These are phyloP conservation scores for Podospora appendiculata DNA, from an alignment of 495 filamentous ascomycete species.

Conservation along the genomic window DNA sequence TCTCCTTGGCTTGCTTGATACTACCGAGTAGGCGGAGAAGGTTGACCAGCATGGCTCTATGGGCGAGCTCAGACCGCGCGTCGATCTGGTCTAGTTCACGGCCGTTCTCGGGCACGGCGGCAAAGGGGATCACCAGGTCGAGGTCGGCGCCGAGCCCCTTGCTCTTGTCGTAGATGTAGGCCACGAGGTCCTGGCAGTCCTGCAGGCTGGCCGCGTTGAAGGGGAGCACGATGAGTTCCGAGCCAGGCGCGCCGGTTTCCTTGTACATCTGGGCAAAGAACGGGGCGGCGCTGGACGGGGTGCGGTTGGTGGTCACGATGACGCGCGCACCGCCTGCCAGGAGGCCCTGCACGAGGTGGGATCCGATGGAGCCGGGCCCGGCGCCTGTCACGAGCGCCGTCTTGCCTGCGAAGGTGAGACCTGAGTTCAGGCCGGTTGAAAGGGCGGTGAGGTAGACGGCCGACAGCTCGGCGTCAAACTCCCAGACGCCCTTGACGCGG, in stretches of 20 bases:
- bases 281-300: constrained; percentile 83
- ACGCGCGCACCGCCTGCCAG: constrained; percentile 90
- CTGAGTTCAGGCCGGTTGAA: constrained; percentile 48
- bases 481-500: not conserved
- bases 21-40: constrained; percentile 74
- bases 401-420: constrained; percentile 86
- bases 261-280: constrained; percentile 94
- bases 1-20: constrained; percentile 74
- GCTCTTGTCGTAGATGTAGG: constrained; percentile 65
- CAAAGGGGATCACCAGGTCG: constrained; percentile 86
- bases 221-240: constrained; percentile 84
- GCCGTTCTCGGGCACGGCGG: constrained; percentile 85
- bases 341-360: constrained; percentile 80
- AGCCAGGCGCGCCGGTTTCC: constrained; percentile 75
- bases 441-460: constrained; percentile 75
- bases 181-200: constrained; percentile 77
- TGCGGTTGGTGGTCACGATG: constrained; percentile 81
- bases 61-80: constrained; percentile 87
- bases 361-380: constrained; percentile 90
- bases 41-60: constrained; percentile 95
- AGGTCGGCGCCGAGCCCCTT: constrained; percentile 70
- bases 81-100: constrained; percentile 89
- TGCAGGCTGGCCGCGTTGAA: constrained; percentile 95
- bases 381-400: constrained; percentile 92
- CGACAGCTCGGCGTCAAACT: constrained; percentile 52